phyloP scores from a whole-genome alignment of 441 rosid genomes.

The Erodium moschatum region DNA sequence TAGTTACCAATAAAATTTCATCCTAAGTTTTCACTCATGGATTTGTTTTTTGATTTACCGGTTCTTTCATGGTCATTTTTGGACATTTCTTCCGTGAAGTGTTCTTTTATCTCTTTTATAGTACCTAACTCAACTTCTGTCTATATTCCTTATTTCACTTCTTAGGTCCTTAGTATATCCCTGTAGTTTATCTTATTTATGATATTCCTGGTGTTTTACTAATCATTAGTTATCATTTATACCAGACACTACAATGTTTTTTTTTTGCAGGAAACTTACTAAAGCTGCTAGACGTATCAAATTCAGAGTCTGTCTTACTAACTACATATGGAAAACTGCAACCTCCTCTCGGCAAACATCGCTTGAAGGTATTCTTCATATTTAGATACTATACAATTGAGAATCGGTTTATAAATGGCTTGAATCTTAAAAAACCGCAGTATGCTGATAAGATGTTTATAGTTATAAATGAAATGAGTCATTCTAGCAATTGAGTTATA shows the following conservation, averaged over 20 bases:
- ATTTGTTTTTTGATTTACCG: not conserved
- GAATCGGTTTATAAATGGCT: not conserved
- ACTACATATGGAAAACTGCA: constrained; percentile 90
- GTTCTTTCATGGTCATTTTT: not conserved
- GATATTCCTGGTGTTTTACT: not conserved
- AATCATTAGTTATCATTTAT: not conserved
- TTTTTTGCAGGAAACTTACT: constrained; percentile 59
- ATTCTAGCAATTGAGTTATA: not conserved
- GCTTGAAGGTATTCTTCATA: constrained; percentile 53
- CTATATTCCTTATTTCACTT: not conserved
- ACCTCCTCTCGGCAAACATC: constrained; percentile 94
- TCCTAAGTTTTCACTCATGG: not conserved
- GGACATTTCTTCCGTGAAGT: not conserved
- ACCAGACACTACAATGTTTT: constrained; percentile 11
- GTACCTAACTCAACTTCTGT: constrained; percentile 1
- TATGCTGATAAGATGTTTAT: not conserved
- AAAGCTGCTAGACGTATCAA: constrained; percentile 67
- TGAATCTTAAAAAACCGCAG: not conserved
- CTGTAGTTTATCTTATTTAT: not conserved
- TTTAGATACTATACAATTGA: constrained; percentile 5
- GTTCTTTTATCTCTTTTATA: constrained; percentile 1
- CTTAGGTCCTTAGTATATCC: not conserved
- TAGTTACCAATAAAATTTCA: no score
- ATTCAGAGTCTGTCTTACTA: constrained; percentile 44
- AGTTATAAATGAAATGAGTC: not conserved